Evolutionary conservation across 1,284 basidiomycete species (phyloP), one percentile per base, ranked within the genome.

Genomic region (Ganoderma leucocontextum): DNA sequence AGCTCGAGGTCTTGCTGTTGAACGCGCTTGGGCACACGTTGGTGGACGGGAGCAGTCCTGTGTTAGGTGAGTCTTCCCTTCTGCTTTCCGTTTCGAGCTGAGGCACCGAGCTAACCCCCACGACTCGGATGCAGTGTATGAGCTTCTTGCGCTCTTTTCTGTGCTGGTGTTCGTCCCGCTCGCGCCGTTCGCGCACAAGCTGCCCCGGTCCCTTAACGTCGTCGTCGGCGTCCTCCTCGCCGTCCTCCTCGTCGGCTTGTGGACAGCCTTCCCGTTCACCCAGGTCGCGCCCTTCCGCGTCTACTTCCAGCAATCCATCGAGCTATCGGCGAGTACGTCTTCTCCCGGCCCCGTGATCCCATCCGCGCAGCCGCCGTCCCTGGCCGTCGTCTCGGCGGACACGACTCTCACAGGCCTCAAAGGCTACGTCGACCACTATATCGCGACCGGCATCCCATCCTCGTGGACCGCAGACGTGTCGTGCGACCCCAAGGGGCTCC

Each of bases 201-300:
- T 87, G 4, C 87, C 88, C 64, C 81, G 82, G 25, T 78, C 75
- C 63, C 77, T 91, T 41, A 83, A 85, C 0, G 63, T 80, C 13
- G 52, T 84, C 42, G 75, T 86, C 13, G 65, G 85, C 4, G 66
- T 82, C 19, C 68, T 87, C 13, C 84, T 91, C 65, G 67, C 86
- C 1, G 68, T 83, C 4, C 80, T 83, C 2, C 84, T 86, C 0
- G 70, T 81, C 8, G 86, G 85, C 64, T 79, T 83, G 38, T 84
- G 85, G 78, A 72, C 84, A 1, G 78, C 79, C 17, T 90, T 89
- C 79, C 92, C 92, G 0, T 94, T 94, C 80, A 86, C 86, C 15
- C 78, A 81, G 38, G 78, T 84, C 33, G 78, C 83, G 3, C 91
- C 91, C 0, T 80, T 93, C 72, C 93, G 92, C 71, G 79, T 93